Evolutionary conservation across 208 protist species (phyloP).

Genomic region (Leishmania tropica): DNA sequence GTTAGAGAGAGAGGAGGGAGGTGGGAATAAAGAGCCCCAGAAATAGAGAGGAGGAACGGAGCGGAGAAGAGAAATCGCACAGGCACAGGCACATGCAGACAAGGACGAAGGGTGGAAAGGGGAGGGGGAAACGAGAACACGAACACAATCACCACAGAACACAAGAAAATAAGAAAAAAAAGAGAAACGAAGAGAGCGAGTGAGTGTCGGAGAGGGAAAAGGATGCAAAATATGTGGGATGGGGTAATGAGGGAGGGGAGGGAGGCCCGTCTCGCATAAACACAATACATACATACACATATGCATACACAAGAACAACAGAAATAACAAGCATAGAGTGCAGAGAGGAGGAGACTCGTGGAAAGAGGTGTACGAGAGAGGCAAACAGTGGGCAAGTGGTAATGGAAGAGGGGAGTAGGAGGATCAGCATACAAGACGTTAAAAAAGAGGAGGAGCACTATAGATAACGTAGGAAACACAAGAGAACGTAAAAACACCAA

Average conservation of each 20-base stretch:
- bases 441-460: not conserved
- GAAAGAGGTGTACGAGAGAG: not conserved
- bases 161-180: not conserved
- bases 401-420: not conserved
- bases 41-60: constrained; percentile 15
- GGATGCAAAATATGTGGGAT: not conserved
- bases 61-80: not conserved
- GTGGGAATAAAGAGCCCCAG: not conserved
- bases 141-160: not conserved
- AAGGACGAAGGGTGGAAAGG: not conserved
- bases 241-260: not conserved
- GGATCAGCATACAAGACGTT: not conserved
- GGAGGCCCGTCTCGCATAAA: not conserved
- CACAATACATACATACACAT: constrained; percentile 4
- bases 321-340: constrained; percentile 14
- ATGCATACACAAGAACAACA: constrained; percentile 12
- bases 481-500: not conserved
- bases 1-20: not conserved
- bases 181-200: not conserved
- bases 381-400: not conserved
- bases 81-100: not conserved
- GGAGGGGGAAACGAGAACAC: not conserved
- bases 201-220: constrained; percentile 7
- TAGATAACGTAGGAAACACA: not conserved
- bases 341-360: not conserved